Conservation (phyloP, 441 rosid species). For the Adansonia gregorii region DNA sequence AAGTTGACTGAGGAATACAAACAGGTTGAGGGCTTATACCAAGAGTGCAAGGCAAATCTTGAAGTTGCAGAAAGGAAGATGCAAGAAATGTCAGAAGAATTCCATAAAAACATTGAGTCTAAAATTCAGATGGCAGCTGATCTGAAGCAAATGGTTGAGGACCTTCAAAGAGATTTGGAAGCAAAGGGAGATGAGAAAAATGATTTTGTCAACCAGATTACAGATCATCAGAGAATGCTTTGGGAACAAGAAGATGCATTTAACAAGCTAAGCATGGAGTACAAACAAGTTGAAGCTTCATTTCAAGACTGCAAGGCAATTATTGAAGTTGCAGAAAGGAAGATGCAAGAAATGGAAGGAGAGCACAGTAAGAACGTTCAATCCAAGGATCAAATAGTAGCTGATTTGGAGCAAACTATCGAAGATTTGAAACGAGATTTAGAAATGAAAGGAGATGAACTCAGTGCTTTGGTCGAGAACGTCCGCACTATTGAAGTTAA, state of each 20-base stretch:
- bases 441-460: slow-evolving; percentile 81
- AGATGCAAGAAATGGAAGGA: slow-evolving; percentile 52
- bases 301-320: slow-evolving; percentile 49
- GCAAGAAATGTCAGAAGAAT: slow-evolving; percentile 59
- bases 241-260: slow-evolving; percentile 47
- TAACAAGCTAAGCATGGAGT: slow-evolving; percentile 47
- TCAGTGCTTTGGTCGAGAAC: slow-evolving; percentile 53
- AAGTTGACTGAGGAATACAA: slow-evolving; percentile 58
- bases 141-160: slow-evolving; percentile 52
- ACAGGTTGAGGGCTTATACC: slow-evolving; percentile 46
- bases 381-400: slow-evolving; percentile 48
- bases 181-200: slow-evolving; percentile 52
- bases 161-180: slow-evolving; percentile 62
- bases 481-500: slow-evolving; percentile 72
- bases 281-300: slow-evolving; percentile 40
- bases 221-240: slow-evolving; percentile 51
- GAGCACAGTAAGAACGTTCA: slow-evolving; percentile 41
- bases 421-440: slow-evolving; percentile 72
- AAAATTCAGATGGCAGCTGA: slow-evolving; percentile 49
- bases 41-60: slow-evolving; percentile 60
- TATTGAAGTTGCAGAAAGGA: slow-evolving; percentile 60
- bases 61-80: slow-evolving; percentile 62
- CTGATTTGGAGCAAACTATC: slow-evolving; percentile 53
- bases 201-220: slow-evolving; percentile 37
- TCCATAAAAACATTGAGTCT: slow-evolving; percentile 44